A percentile compares a stretch with the other conserved stretches of the same genome.
Conservation (phyloP, 176 grass and related monocot species). For the Bothriochloa decipiens region DNA sequence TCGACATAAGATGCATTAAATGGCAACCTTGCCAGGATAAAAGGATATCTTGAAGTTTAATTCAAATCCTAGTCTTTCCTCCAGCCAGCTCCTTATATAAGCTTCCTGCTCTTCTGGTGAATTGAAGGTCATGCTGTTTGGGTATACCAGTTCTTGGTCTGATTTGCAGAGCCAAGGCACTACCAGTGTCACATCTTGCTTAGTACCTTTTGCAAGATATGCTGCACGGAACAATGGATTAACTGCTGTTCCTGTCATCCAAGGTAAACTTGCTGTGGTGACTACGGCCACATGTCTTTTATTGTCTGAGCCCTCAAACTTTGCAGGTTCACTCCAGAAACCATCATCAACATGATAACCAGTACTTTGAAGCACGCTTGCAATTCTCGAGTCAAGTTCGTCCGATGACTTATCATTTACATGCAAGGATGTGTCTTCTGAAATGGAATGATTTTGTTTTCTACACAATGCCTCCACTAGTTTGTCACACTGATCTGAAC, state of each 20-base stretch:
- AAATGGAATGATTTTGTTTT: constrained; percentile 51
- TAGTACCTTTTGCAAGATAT: constrained; percentile 69
- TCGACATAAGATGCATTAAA: constrained; percentile 23
- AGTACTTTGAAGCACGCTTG: constrained; percentile 59
- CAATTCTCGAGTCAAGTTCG: constrained; percentile 79
- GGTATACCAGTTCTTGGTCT: constrained; percentile 80
- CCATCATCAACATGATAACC: constrained; percentile 49
- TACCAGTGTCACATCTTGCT: constrained; percentile 82
- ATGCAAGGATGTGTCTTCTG: constrained; percentile 50
- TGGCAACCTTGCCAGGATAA: constrained; percentile 74
- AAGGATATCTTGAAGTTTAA: constrained; percentile 87
- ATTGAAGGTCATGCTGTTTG: constrained; percentile 69
- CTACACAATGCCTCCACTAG: constrained; percentile 63
- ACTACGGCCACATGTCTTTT: constrained; percentile 79
- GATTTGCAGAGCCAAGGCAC: constrained; percentile 81
- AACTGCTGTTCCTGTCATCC: constrained; percentile 96
- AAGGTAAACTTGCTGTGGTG: constrained; percentile 84
- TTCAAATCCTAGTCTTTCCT: constrained; percentile 77
- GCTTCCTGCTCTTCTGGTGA: constrained; percentile 77
- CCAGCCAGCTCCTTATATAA: constrained; percentile 80
- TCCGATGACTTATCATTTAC: constrained; percentile 57
- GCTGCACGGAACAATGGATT: constrained; percentile 88
- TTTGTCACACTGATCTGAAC: constrained; percentile 65
- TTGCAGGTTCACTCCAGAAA: constrained; percentile 49
- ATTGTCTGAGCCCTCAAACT: constrained; percentile 49